Evolutionary conservation across 1,284 basidiomycete genomes (phyloP), one percentile per base, ranked within the genome.

Genomic region (Papiliotrema flavescens): DNA sequence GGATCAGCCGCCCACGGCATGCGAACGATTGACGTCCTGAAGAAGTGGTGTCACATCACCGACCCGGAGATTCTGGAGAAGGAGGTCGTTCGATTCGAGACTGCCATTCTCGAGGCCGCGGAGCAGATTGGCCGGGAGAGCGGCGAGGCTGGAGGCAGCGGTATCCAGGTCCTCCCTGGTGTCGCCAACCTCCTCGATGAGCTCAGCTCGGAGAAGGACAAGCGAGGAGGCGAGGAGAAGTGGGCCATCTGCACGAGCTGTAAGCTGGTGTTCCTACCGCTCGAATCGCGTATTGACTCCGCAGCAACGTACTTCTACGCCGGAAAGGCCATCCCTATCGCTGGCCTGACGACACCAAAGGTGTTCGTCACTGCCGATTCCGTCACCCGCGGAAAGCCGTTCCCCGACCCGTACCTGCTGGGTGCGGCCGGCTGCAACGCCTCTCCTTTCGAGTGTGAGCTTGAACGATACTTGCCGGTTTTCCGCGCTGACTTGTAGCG

Each of bases 261-360:
- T 51, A 45, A 8, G 50, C 44, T 8, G 11, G 13, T 23, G 6
- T 11, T 45, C n/a, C n/a, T 14, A n/a, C n/a, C n/a, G 6, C 23
- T 32, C 46, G 39, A 11, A n/a, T 3, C n/a, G 41, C 6, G 4
- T 6, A 15, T 19, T 17, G 9, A 42, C 6, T 13, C 35, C 23
- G 89, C 87, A 86, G 88, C 88, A 1, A 87, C 87, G 17, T 83
- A 78, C 60, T 80, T 81, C 56, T 89, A 86, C 67, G 82, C 87
- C 3, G 79, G 81, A 15, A 78, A 80, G 40, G 87, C 86, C 19
- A 78, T 90, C 26, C 67, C 81, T 36, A 80, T 80, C 28, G 83
- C 85, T 42, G 80, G 78, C 0, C 78, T 89, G 19, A 81, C 83
- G 6, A 48, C 81, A 3, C 85, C 87, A 11, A 71, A 72, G 14